Percentiles rank a stretch among this genome's conserved stretches.
Evolutionary conservation across 176 grass and related monocot species (phyloP).

Genomic region (Triticum monococcum): DNA sequence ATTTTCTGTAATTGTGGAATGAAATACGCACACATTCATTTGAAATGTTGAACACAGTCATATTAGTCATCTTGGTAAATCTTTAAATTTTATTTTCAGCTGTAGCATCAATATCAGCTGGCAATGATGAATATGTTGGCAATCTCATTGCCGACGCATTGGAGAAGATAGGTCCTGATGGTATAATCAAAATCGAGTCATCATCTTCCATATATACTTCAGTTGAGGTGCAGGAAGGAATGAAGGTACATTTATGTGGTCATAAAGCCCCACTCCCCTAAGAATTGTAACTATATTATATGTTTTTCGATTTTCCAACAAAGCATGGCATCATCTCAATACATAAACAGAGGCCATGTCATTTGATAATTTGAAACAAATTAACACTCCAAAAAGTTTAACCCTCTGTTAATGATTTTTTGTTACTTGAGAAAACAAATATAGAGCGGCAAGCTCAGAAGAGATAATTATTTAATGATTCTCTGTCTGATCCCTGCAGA

Average conservation of each 20-base stretch:
- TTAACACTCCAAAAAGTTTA: background rate
- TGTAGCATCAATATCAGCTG: constrained; percentile 82
- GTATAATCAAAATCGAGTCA: constrained; percentile 92
- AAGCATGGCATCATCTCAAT: background rate
- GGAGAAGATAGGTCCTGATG: constrained; percentile 90
- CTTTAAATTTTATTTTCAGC: constrained; percentile 53
- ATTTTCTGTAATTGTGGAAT: background rate
- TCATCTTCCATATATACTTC: constrained; percentile 88
- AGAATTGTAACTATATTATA: background rate
- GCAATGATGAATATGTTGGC: constrained; percentile 89
- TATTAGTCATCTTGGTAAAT: background rate
- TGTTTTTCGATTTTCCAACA: background rate
- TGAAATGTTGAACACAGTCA: background rate
- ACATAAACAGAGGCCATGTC: background rate
- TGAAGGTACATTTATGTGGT: constrained; percentile 71
- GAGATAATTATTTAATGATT: constrained; percentile 18
- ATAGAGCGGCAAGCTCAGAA: background rate
- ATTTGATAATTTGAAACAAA: background rate
- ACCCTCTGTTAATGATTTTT: background rate
- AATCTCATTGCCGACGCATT: constrained; percentile 84
- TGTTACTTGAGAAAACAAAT: background rate
- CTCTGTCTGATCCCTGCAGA: constrained; percentile 44
- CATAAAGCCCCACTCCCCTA: background rate
- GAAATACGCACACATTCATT: background rate
- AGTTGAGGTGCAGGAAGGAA: constrained; percentile 91